Conservation (phyloP, 2,329 filamentous ascomycete genomes). For the Rhynchosporium agropyri region DNA sequence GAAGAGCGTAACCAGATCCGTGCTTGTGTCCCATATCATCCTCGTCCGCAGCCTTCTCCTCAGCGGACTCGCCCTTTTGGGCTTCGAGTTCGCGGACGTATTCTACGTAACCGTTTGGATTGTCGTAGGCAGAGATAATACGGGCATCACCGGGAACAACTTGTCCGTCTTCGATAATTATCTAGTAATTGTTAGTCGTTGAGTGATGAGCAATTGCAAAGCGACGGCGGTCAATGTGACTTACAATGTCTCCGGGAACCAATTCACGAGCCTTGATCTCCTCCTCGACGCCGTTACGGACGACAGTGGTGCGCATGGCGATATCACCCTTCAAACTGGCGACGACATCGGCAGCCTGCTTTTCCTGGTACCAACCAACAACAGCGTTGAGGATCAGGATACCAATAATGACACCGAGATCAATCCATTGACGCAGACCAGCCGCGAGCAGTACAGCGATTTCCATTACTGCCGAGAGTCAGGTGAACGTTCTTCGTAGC, state of each 20-base stretch:
- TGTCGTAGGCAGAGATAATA: constrained; percentile 73
- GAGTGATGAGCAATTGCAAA: background rate
- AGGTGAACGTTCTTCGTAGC: constrained; percentile 4
- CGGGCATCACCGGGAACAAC: constrained; percentile 71
- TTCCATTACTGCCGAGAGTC: constrained; percentile 66
- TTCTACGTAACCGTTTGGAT: constrained; percentile 66
- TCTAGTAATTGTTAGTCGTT: constrained; percentile 44
- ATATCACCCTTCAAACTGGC: constrained; percentile 77
- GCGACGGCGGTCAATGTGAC: constrained; percentile 37
- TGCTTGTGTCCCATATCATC: constrained; percentile 59
- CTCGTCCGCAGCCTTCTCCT: constrained; percentile 57
- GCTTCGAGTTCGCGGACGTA: constrained; percentile 67
- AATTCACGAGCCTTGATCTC: constrained; percentile 74
- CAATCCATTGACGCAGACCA: constrained; percentile 75
- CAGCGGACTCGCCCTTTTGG: constrained; percentile 61
- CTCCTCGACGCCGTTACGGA: constrained; percentile 68
- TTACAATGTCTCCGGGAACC: constrained; percentile 75
- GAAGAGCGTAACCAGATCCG: constrained; percentile 61
- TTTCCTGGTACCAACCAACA: constrained; percentile 81
- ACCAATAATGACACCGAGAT: constrained; percentile 77
- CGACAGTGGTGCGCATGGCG: constrained; percentile 70
- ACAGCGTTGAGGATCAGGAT: constrained; percentile 75
- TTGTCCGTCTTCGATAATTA: constrained; percentile 72
- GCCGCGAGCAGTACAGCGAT: constrained; percentile 72
- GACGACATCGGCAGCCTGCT: constrained; percentile 77